Base-by-base conservation (phyloP, 73 alveolate genomes). In the Diophrys sp. region DNA sequence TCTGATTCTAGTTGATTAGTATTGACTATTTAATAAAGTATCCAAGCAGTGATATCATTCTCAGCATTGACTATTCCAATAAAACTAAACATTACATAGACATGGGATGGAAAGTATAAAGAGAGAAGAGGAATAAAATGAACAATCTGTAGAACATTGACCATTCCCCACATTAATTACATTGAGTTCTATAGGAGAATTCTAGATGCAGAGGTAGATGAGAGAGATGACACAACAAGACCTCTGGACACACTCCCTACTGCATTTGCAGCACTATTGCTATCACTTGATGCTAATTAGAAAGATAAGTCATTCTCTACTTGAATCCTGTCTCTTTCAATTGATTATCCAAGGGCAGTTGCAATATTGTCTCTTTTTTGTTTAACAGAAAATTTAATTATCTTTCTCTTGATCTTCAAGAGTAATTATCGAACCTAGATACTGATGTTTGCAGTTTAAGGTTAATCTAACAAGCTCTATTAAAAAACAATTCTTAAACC, bases 81-180 rank as follows among this genome's bases (percentile, higher is more conserved):
- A 33, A 24, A 32, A 1, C 73, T 44, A 27, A 73, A 73, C 81
- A 73, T 73, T 25, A 30, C 54, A 62, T 31, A 26, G 29, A 73
- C 28, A 14, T n/a, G 56, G 11, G 34, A 67, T 44, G 81, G 81
- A 54, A 5, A 73, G 31, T 73, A 73, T 14, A 73, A 26, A 31
- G 26, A 23, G 2, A 73, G 71, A 23, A 73, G 28, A 1, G 81
- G 81, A 44, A 73, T 23, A 33, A 73, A 73, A 54, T 44, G 54
- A 23, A 73, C 53, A 29, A 73, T 73, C 29, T 73, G 81, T 27
- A 73, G 68, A 11, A 67, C 54, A 73, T 73, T 73, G 56, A 73
- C 11, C 53, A 73, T 31, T 31, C 81, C 81, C 81, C 81, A 73
- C 31, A 73, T 2, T 54, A 73, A 11, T 27, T 73, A 56, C 62